Base-by-base conservation (phyloP, 169 alveolate species). In the Perkinsus marinus region DNA sequence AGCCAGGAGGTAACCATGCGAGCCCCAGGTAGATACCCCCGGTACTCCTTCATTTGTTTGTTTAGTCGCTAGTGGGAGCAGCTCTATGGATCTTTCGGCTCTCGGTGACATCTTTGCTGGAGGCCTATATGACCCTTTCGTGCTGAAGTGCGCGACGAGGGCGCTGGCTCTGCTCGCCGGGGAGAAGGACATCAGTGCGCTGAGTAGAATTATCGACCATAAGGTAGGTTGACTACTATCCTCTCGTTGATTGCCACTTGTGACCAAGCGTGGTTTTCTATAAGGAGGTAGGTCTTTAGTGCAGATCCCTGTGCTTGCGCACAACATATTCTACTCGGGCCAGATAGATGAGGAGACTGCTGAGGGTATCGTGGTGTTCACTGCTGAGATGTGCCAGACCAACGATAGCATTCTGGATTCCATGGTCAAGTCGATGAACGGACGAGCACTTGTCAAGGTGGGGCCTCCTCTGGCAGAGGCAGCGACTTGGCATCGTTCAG, bases 321-420 rank as follows among this genome's bases (percentile, higher is more conserved):
- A 90, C 91, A 91, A 93, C 90, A 91, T 93, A 34, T 90, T 93
- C 39, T 43, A 93, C 91, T 57, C 91, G 91, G 94, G 91, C 89
- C 94, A 93, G 91, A 93, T 93, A 92, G 94, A 93, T 92, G 90
- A 91, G 90, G 57, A 91, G 22, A 47, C 92, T 17, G 94, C 93
- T 0, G 94, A 93, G 68, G 92, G 93, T n/a, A 91, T 68, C 43
- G 92, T 93, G 90, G 89, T 93, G 13, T 93, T 93, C 94, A 91
- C 91, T 47, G 94, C 94, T 30, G 92, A 93, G 68, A 91, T 93
- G 89, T 68, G 91, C 41, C 94, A 93, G 79, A 57, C 79, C 34
- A 57, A 57, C 22, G 79, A 57, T 2, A 57, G 22, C 36, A 57
- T 30, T 0, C 34, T 57, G 0, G 79, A 57, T 57, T 13, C 79